phyloP scores from a whole-genome alignment of 2,329 filamentous ascomycete genomes.

The Hypoxylon sp. region DNA sequence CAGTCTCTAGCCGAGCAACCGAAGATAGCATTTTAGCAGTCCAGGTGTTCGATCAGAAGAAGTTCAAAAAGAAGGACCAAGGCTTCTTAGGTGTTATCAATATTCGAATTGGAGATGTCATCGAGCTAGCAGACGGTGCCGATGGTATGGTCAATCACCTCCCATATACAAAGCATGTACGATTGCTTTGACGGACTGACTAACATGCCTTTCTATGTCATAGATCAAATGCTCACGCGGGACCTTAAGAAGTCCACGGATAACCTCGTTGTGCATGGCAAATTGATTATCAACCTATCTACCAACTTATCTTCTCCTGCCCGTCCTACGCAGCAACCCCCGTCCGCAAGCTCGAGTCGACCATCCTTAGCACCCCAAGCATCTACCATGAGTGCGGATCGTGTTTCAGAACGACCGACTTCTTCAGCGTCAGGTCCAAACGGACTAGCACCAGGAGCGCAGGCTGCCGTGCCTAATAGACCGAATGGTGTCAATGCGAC shows the following conservation, averaged over 20 bases:
- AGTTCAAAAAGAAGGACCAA: constrained; percentile 99
- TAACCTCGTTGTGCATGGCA: constrained; percentile 97
- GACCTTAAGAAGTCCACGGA: constrained; percentile 98
- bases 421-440: constrained; percentile 68
- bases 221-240: constrained; percentile 98
- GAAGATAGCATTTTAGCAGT: constrained; percentile 98
- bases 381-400: constrained; percentile 62
- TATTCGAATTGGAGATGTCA: constrained; percentile 92
- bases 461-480: constrained; percentile 61
- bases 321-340: constrained; percentile 58
- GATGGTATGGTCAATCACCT: constrained; percentile 76
- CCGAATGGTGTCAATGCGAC: constrained; percentile 63
- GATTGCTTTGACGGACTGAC: constrained; percentile 45
- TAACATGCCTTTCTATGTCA: constrained; percentile 50
- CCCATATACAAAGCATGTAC: neutral
- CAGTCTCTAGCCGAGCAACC: constrained; percentile 78
- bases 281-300: constrained; percentile 95
- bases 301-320: constrained; percentile 85
- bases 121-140: constrained; percentile 89
- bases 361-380: constrained; percentile 62
- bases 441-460: constrained; percentile 59
- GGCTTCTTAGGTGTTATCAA: constrained; percentile 98
- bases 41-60: constrained; percentile 99
- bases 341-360: constrained; percentile 60
- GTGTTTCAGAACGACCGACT: constrained; percentile 64